Evolutionary conservation across 1,139 yeast species (phyloP).

Genomic region (Magnusiomyces paraingens): DNA sequence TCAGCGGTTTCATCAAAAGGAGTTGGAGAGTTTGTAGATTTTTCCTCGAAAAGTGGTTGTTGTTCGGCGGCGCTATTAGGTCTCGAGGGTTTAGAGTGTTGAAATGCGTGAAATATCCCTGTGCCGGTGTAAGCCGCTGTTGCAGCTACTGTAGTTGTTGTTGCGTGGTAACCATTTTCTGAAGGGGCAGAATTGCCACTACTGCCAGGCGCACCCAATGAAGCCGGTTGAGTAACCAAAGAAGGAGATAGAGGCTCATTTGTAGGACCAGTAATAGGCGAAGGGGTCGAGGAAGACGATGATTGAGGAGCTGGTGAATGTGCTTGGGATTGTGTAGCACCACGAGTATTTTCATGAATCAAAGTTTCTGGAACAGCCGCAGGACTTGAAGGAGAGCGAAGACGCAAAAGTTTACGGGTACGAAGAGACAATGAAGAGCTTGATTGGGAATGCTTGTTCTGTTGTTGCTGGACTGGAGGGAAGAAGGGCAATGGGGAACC

Average conservation of each 20-base stretch:
- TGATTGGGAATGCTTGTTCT: not conserved
- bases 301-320: not conserved
- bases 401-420: constrained; percentile 28
- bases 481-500: constrained; percentile 1
- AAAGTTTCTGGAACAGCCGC: constrained; percentile 17
- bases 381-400: constrained; percentile 38
- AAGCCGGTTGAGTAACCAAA: too few relatives aligned
- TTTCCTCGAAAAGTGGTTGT: not conserved
- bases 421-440: constrained; percentile 10
- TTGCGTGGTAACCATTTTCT: not conserved
- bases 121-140: constrained; percentile 19
- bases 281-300: not conserved
- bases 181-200: not conserved
- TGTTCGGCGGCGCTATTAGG: not conserved
- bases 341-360: not conserved
- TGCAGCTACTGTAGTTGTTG: not conserved
- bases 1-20: constrained; percentile 10
- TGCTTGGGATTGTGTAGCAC: not conserved
- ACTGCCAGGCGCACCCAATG: not conserved
- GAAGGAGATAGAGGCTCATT: not conserved
- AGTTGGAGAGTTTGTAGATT: not conserved
- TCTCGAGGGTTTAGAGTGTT: constrained; percentile 10
- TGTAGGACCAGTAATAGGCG: not conserved
- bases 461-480: not conserved
- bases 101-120: constrained; percentile 25